Conservation (phyloP, 176 grass and related monocot genomes). For the Thalia dealbata region DNA sequence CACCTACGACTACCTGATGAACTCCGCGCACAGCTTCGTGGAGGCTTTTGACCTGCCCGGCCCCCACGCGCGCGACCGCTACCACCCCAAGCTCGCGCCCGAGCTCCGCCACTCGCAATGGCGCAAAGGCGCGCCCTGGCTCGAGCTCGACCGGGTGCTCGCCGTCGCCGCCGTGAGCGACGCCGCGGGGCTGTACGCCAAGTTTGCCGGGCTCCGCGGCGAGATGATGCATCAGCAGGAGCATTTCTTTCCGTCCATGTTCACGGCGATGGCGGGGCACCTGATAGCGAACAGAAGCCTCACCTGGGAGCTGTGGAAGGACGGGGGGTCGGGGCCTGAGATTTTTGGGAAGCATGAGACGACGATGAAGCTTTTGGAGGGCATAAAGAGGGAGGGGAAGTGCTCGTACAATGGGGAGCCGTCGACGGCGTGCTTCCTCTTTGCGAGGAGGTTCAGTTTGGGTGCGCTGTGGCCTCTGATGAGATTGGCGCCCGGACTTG, state of each 20-base stretch:
- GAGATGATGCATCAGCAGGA: not conserved
- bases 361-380: not conserved
- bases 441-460: not conserved
- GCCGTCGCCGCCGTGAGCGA: not conserved
- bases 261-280: not conserved
- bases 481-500: not conserved
- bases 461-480: not conserved
- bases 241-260: not conserved
- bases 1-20: not conserved
- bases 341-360: not conserved
- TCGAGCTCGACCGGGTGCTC: not conserved
- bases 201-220: not conserved
- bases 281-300: not conserved
- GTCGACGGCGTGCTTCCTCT: not conserved
- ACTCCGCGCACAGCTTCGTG: not conserved
- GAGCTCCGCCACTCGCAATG: not conserved
- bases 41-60: not conserved
- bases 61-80: not conserved
- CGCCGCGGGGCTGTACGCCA: not conserved
- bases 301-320: not conserved
- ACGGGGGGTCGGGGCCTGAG: not conserved
- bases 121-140: not conserved
- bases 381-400: not conserved
- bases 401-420: not conserved
- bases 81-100: not conserved